Evolutionary conservation across 345 rosid genomes (phyloP).

Genomic region (Ricinus communis): DNA sequence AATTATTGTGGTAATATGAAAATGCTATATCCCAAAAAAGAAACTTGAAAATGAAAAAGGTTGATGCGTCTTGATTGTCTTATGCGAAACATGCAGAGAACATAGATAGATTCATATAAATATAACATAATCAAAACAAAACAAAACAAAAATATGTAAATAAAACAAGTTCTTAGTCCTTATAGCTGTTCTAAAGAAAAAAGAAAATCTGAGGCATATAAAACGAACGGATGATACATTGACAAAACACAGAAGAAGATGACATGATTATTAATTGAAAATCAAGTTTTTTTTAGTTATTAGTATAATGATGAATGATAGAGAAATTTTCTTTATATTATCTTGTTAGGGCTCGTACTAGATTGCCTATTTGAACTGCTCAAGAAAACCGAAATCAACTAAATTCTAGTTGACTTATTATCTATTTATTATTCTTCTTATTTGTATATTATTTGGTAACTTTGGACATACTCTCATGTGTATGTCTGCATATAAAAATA

Average conservation of each 20-base stretch:
- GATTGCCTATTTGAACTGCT: constrained; percentile 60
- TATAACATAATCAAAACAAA: neutral
- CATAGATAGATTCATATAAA: neutral
- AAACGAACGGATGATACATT: neutral
- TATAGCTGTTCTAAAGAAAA: no score
- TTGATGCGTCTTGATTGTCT: constrained; percentile 4
- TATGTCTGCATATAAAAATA: no score
- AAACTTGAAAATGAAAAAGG: no score
- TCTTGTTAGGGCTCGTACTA: constrained; percentile 35
- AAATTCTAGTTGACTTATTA: constrained; percentile 31
- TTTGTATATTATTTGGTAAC: neutral
- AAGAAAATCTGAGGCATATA: no score
- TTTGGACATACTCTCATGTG: neutral
- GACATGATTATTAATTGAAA: no score
- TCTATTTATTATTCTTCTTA: constrained; percentile 2
- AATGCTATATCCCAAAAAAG: no score
- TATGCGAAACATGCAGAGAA: constrained; percentile 8
- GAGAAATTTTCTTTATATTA: constrained; percentile 25
- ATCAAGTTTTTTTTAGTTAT: no score
- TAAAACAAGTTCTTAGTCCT: no score
- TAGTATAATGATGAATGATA: neutral
- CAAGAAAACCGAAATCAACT: constrained; percentile 57
- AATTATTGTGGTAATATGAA: no score
- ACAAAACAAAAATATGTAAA: no score
- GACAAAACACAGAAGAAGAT: neutral